Evolutionary conservation across 78 protist genomes (phyloP), one percentile per base, ranked within the genome.

Genomic region (Mantamonas sphyraenae): DNA sequence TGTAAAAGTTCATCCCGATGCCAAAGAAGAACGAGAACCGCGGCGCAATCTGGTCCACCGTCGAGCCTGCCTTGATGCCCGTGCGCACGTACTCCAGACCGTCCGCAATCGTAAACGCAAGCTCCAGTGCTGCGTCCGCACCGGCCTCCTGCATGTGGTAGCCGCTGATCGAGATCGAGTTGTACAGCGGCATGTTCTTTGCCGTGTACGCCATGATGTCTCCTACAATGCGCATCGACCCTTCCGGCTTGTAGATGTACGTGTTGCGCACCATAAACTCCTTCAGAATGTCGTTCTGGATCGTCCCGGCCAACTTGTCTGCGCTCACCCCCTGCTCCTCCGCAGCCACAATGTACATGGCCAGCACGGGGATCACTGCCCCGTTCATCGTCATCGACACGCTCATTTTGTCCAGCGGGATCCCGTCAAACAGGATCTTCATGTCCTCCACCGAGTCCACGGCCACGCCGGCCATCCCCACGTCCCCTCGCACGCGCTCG

Each of bases 391-490:
- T 95, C 99, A 95, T 95, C 2, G 94, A 85, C 0, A 90, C 93
- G 17, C 92, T 86, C 37, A 90, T 67, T 53, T 82, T 71, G 75
- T 89, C 85, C 17, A 90, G 83, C 3, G 94, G 94, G n/a, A 92
- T 89, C 34, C 61, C 82, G 3, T 79, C 66, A 33, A 85, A 84
- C 12, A 86, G 77, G 5, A 40, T 42, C 73, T 93, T 86, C 97
- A 92, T 93, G 74, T 96, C 97, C 28, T 93, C 97, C 22, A 93
- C 94, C 0, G 86, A 62, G 72, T 92, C 98, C 45, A 95, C 76
- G 34, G 98, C 98, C 2, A 95, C 98, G 61, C 98, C 98, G 3
- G 98, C 98, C 98, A 95, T 95, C 20, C 98, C 98, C 20, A 93
- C 98, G 60, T 93, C 97, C 38, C 97, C 97, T 7, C 20, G 20